Conservation (phyloP, 257 asterid genomes). For the Galeopsis tetrahit region DNA sequence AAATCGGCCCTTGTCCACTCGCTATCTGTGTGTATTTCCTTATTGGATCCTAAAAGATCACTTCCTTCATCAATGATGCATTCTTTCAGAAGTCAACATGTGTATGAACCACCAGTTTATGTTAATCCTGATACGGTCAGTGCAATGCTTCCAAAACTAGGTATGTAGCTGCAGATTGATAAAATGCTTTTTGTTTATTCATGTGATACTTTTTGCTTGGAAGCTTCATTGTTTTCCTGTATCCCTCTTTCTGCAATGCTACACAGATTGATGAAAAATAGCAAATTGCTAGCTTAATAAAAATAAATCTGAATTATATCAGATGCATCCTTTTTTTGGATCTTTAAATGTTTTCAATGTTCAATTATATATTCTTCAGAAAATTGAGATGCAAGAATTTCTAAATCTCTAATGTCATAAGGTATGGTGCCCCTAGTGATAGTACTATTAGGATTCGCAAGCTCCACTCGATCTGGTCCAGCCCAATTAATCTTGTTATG, state of each 20-base stretch:
- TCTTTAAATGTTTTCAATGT: conserved; percentile 5
- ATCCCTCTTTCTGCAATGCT: not conserved
- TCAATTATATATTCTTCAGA: not conserved
- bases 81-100: conserved; percentile 81
- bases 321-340: conserved; percentile 3
- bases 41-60: conserved; percentile 93
- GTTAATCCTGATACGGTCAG: conserved; percentile 85
- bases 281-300: not conserved
- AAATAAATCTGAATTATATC: not conserved
- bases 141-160: conserved; percentile 98
- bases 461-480: not conserved
- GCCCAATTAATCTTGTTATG: not conserved
- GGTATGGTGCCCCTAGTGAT: not conserved
- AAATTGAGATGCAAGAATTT: not conserved
- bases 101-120: conserved; percentile 68
- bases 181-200: conserved; percentile 12
- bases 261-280: not conserved
- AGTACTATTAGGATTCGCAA: not conserved
- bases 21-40: conserved; percentile 83
- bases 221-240: conserved; percentile 4
- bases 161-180: conserved; percentile 41
- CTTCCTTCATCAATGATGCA: conserved; percentile 69
- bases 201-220: conserved; percentile 14
- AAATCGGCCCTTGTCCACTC: conserved; percentile 89
- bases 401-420: not conserved